Conservation (phyloP, 106 monocot species). For the Iris macrosiphon region DNA sequence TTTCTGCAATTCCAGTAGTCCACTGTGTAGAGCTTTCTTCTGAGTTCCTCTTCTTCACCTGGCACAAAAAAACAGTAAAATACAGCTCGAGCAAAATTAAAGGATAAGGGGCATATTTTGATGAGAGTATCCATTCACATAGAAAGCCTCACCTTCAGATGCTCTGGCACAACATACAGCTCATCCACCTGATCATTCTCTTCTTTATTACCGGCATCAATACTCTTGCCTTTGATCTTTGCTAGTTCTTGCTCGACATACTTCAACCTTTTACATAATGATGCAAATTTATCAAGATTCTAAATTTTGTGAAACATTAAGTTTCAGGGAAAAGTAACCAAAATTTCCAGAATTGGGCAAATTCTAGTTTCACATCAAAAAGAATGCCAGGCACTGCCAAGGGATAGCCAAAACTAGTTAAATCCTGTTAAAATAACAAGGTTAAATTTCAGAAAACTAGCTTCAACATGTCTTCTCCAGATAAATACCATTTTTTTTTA, state of each 20-base stretch:
- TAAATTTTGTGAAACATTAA: too few species aligned
- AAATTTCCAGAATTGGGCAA: too few species aligned
- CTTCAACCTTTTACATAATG: slow-evolving; percentile 54
- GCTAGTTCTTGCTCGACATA: slow-evolving; percentile 89
- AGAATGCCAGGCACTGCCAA: too few species aligned
- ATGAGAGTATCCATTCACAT: neutral
- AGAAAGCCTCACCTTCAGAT: slow-evolving; percentile 70
- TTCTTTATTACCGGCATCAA: slow-evolving; percentile 44
- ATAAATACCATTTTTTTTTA: too few species aligned
- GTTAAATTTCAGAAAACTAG: too few species aligned
- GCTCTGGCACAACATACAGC: slow-evolving; percentile 77
- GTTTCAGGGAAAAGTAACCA: too few species aligned
- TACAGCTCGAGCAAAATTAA: neutral
- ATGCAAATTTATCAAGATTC: too few species aligned
- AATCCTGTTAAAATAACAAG: too few species aligned
- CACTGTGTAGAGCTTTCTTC: slow-evolving; percentile 96
- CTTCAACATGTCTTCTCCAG: too few species aligned
- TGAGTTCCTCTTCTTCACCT: slow-evolving; percentile 97
- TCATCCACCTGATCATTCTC: slow-evolving; percentile 78
- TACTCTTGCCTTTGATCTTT: slow-evolving; percentile 57
- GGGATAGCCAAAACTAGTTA: too few species aligned
- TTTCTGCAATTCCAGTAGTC: slow-evolving; percentile 97
- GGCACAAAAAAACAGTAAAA: too few species aligned
- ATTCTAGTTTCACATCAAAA: too few species aligned
- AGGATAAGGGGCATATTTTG: neutral